A percentile compares a stretch with the other conserved stretches of the same genome.
Evolutionary conservation across 148 eudicot species (phyloP).

Genomic region (Salicornia ramosissima): DNA sequence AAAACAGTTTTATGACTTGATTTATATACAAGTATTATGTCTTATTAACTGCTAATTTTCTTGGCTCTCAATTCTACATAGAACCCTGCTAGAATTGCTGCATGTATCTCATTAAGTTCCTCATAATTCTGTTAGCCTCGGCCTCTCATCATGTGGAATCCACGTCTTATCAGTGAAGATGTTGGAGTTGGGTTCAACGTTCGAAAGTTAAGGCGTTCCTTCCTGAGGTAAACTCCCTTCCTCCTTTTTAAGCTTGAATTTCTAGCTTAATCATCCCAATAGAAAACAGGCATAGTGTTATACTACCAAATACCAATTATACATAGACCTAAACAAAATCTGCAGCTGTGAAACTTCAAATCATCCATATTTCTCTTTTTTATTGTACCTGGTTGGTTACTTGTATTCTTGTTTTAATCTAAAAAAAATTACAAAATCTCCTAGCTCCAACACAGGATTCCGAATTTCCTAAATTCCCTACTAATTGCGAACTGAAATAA

Average conservation of each 20-base stretch:
- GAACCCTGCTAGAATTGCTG: neutral
- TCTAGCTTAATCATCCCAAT: neutral
- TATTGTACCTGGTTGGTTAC: too few species aligned
- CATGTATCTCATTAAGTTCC: conserved; percentile 13
- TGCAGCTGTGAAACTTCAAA: too few species aligned
- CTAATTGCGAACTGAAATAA: too few species aligned
- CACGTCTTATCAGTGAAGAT: conserved; percentile 91
- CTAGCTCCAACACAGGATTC: too few species aligned
- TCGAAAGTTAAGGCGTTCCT: conserved; percentile 61
- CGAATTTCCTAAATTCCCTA: too few species aligned
- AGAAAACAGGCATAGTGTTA: neutral
- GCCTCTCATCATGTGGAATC: conserved; percentile 99
- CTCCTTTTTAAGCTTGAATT: neutral
- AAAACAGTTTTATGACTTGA: neutral
- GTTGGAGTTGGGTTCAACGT: conserved; percentile 96
- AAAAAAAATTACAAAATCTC: too few species aligned
- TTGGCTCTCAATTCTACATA: neutral
- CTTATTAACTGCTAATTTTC: neutral
- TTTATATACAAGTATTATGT: neutral
- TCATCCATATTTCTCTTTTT: too few species aligned
- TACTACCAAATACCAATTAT: conserved; percentile 2
- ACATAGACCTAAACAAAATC: neutral
- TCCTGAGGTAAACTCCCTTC: conserved; percentile 50
- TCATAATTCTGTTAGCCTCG: conserved; percentile 59
- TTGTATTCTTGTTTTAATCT: too few species aligned